These are phyloP conservation scores for Pisolithus microcarpus DNA, from an alignment of 768 basidiomycete species.

Conservation along the genomic window DNA sequence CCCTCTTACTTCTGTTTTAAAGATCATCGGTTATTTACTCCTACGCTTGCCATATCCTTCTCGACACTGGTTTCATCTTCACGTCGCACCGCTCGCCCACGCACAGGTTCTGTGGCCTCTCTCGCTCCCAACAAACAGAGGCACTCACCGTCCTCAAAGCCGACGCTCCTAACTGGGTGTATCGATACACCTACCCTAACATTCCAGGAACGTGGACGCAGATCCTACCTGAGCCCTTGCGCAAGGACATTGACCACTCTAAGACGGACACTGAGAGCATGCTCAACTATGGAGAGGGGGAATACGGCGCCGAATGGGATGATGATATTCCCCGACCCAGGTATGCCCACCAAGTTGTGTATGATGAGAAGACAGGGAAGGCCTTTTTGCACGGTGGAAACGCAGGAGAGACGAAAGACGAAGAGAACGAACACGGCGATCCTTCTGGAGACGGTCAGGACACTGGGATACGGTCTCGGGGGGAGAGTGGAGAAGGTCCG, in stretches of 20 bases:
- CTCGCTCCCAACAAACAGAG: conserved; percentile 33
- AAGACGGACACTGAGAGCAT: background rate
- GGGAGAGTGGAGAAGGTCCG: conserved; percentile 16
- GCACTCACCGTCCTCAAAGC: conserved; percentile 37
- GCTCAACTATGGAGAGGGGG: background rate
- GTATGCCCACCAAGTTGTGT: conserved; percentile 76
- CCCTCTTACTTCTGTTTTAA: background rate
- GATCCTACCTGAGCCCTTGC: conserved; percentile 37
- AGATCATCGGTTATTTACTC: background rate
- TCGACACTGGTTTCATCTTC: no score
- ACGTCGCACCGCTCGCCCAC: background rate
- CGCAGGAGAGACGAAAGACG: conserved; percentile 36
- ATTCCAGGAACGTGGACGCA: conserved; percentile 60
- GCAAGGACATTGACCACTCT: background rate
- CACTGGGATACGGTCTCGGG: background rate
- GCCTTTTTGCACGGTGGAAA: conserved; percentile 77
- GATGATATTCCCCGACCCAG: conserved; percentile 48
- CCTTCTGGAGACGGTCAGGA: conserved; percentile 1
- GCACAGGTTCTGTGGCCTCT: conserved; percentile 56
- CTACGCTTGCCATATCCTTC: no score
- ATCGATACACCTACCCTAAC: conserved; percentile 44
- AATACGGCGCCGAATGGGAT: conserved; percentile 1
- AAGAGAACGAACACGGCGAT: conserved; percentile 3
- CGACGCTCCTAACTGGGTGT: conserved; percentile 60
- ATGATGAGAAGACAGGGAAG: conserved; percentile 48